Evolutionary conservation across 192 early-diverging fungal genomes (phyloP).

Genomic region (Mortierella antarctica): DNA sequence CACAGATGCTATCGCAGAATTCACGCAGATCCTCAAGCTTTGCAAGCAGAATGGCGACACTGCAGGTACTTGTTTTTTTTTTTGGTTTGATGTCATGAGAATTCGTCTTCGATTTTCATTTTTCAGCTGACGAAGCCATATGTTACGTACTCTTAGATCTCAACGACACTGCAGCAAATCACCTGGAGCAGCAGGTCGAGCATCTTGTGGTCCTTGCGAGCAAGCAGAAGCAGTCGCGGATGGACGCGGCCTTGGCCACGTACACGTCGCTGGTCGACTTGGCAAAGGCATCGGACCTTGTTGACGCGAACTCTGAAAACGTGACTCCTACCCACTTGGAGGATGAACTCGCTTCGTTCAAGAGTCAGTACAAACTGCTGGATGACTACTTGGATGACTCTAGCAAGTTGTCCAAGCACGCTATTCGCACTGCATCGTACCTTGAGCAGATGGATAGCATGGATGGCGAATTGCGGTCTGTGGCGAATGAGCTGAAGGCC

Average conservation of each 20-base stretch:
- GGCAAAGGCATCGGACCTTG: neutral
- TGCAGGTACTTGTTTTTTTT: slow-evolving; percentile 15
- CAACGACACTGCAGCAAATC: slow-evolving; percentile 9
- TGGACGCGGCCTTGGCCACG: slow-evolving; percentile 9
- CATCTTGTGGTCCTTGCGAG: slow-evolving; percentile 19
- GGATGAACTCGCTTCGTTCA: slow-evolving; percentile 15
- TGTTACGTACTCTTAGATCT: slow-evolving; percentile 9
- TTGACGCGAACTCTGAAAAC: neutral
- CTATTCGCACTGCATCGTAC: slow-evolving; percentile 13
- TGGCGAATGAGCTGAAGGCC: slow-evolving; percentile 18
- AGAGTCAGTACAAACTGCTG: slow-evolving; percentile 20
- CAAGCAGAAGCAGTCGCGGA: slow-evolving; percentile 11
- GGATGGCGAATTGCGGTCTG: slow-evolving; percentile 11
- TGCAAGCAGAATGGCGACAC: slow-evolving; percentile 26
- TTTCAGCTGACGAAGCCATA: neutral
- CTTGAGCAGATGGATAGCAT: slow-evolving; percentile 20
- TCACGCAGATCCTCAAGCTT: slow-evolving; percentile 13
- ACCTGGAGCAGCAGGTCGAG: slow-evolving; percentile 21
- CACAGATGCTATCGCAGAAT: slow-evolving; percentile 23
- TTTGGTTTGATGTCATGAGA: neutral
- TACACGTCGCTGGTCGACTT: slow-evolving; percentile 4
- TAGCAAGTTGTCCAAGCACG: slow-evolving; percentile 19
- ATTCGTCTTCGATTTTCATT: neutral
- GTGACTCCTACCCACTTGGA: slow-evolving; percentile 17
- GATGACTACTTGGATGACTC: slow-evolving; percentile 21